These are phyloP conservation scores for Blastobotrys peoriensis DNA, from an alignment of 805 yeast species.

Conservation along the genomic window DNA sequence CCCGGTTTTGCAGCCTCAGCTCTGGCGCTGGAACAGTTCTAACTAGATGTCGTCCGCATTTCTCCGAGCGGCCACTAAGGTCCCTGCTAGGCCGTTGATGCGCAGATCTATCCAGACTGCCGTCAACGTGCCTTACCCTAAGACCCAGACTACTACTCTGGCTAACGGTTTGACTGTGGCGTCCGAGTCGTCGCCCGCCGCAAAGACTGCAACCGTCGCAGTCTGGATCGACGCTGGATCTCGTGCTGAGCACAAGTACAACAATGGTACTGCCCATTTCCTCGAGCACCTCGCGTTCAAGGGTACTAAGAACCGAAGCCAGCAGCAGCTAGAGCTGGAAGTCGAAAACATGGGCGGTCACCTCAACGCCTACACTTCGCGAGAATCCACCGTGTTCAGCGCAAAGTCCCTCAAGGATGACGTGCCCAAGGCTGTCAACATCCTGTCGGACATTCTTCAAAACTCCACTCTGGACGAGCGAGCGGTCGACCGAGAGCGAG, in stretches of 20 bases:
- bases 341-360: constrained; percentile 96
- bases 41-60: constrained; percentile 7
- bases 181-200: constrained; percentile 77
- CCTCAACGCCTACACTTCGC: constrained; percentile 95
- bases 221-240: constrained; percentile 99
- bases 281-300: constrained; percentile 95
- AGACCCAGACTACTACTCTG: constrained; percentile 63
- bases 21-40: no score
- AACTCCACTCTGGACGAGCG: constrained; percentile 70
- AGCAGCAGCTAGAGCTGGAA: constrained; percentile 79
- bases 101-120: constrained; percentile 1
- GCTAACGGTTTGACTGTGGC: constrained; percentile 95
- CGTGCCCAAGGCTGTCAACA: constrained; percentile 79
- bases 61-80: constrained; percentile 5
- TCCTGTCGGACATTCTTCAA: constrained; percentile 83
- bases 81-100: not conserved
- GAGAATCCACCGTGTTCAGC: constrained; percentile 96
- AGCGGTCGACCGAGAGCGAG: constrained; percentile 94
- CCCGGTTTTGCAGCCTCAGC: no score
- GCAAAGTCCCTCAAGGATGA: constrained; percentile 81
- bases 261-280: constrained; percentile 96
- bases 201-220: constrained; percentile 94
- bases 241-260: constrained; percentile 79
- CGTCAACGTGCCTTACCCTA: constrained; percentile 28
- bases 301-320: constrained; percentile 80